These are phyloP conservation scores for Trametes sanguinea DNA, from an alignment of 768 basidiomycete genomes.

Conservation along the genomic window DNA sequence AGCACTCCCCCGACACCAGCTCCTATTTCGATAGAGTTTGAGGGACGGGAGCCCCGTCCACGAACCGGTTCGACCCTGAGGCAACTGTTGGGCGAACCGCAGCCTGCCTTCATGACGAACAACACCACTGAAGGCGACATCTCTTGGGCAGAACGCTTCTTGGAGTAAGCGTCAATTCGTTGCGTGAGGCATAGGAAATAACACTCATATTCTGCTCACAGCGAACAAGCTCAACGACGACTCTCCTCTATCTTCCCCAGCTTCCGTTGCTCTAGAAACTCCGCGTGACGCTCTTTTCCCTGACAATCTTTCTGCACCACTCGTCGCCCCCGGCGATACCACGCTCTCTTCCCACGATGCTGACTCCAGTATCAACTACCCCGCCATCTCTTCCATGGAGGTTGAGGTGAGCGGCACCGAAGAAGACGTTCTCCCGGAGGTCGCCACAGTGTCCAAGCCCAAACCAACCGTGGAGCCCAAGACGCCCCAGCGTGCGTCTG, in stretches of 20 bases:
- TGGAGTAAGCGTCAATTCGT: constrained; percentile 49
- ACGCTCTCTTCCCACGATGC: constrained; percentile 47
- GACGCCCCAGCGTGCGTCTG: constrained; percentile 69
- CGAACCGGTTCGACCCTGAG: constrained; percentile 74
- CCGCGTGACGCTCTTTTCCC: constrained; percentile 48
- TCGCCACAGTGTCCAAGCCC: constrained; percentile 32
- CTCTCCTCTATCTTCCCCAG: constrained; percentile 42
- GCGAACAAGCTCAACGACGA: constrained; percentile 35
- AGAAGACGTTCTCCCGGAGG: constrained; percentile 18
- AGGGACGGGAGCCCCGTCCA: constrained; percentile 54
- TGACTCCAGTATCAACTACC: constrained; percentile 37
- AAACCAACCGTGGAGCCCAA: constrained; percentile 32
- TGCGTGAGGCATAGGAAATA: not conserved
- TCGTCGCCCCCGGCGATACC: constrained; percentile 32
- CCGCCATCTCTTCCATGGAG: constrained; percentile 71
- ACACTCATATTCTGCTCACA: not conserved
- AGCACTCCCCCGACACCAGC: constrained; percentile 49
- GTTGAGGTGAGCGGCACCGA: constrained; percentile 64
- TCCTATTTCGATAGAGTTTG: constrained; percentile 25
- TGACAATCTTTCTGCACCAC: constrained; percentile 29
- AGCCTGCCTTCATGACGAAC: constrained; percentile 28
- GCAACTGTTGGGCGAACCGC: constrained; percentile 65
- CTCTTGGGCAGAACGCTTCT: constrained; percentile 79
- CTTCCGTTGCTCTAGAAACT: constrained; percentile 53
- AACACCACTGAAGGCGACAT: constrained; percentile 67